Evolutionary conservation across 345 rosid species (phyloP).

Genomic region (Raphanus raphanistrum): DNA sequence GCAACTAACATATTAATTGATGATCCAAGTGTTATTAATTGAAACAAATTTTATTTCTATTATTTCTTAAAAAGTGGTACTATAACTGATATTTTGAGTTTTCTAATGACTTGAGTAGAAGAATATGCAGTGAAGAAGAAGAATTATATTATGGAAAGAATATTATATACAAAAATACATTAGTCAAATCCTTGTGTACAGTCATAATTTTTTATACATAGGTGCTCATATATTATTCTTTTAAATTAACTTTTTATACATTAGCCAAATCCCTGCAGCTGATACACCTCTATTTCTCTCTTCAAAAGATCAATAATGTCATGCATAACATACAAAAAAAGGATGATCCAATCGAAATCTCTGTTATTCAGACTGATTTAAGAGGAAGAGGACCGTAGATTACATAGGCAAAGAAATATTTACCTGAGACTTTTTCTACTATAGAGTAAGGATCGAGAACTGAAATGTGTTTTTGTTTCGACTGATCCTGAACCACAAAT

Average conservation of each 20-base stretch:
- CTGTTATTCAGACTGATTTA: conserved; percentile 70
- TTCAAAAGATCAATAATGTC: conserved; percentile 75
- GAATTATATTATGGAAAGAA: too few species aligned
- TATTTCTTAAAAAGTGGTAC: not conserved
- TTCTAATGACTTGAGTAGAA: not conserved
- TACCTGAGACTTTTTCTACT: conserved; percentile 94
- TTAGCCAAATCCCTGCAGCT: conserved; percentile 42
- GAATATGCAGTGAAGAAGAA: not conserved
- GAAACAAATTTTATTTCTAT: not conserved
- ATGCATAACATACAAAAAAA: conserved; percentile 74
- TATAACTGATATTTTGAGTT: too few species aligned
- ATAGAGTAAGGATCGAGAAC: conserved; percentile 67
- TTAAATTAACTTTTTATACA: too few species aligned
- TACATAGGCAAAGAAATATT: not conserved
- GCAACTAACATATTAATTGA: not conserved
- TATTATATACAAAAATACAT: not conserved
- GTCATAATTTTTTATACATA: too few species aligned
- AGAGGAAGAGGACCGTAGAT: not conserved
- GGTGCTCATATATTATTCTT: too few species aligned
- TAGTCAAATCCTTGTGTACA: not conserved
- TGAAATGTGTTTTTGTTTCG: conserved; percentile 51
- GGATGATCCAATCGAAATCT: conserved; percentile 70
- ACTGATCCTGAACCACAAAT: conserved; percentile 47
- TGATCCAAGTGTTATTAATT: not conserved
- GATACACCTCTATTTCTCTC: conserved; percentile 67